Base-by-base conservation (phyloP, 2,329 filamentous ascomycete genomes). In the Aspergillus melleus region DNA sequence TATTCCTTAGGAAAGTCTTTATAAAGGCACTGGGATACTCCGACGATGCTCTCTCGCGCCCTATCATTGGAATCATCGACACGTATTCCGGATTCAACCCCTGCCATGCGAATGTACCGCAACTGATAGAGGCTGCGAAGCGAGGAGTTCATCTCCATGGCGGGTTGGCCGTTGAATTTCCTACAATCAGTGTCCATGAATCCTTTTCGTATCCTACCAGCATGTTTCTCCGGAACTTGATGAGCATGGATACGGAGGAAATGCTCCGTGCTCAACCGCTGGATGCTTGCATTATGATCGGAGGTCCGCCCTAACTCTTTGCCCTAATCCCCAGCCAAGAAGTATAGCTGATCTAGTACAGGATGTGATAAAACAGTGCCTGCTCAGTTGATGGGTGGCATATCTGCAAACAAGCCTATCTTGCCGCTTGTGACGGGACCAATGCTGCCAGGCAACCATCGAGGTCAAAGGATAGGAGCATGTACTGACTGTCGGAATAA, bases 221-320 rank as follows among this genome's bases (percentile, higher is more conserved):
- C 75, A 91, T 92, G 89, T 91, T 86, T 57, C 69, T 91, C 52
- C 76, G 89, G 42, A 91, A 91, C 64, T 69, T 91, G 58, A 91
- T 92, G 89, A 88, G 86, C 64, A 90, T 91, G 87, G 89, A 91
- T 69, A 91, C 89, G 0, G 89, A 91, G 72, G 89, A 91, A 77
- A 91, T 91, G 89, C 86, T 91, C 56, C 79, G 80, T 49, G 88
- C 88, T 0, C 89, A 91, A 72, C 89, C 89, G 0, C 80, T 89
- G 16, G 89, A 91, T 74, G 85, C 86, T 0, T 85, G 86, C 10
- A 81, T 90, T 14, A 79, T 89, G 64, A 87, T 91, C 65, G 88
- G 88, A 52, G 88, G 86, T 86, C 58, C 61, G 75, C 72, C 4
- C 61, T 19, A 4, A 10, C 8, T 8, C 22, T 12, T 16, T 14